These are phyloP conservation scores for Rhizophora mangle DNA, from an alignment of 345 rosid species.

Conservation along the genomic window DNA sequence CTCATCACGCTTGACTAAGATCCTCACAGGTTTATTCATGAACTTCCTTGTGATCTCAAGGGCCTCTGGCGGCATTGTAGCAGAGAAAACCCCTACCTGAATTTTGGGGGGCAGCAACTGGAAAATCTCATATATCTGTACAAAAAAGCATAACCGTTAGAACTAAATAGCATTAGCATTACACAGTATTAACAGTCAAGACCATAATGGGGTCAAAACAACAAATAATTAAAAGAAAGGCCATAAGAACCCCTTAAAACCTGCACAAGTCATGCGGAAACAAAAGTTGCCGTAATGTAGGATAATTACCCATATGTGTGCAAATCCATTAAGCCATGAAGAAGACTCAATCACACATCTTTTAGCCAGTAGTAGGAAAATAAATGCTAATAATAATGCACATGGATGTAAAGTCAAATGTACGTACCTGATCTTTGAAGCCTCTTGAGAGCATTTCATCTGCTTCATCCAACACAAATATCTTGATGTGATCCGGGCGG, in stretches of 20 bases:
- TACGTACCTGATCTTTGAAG: slow-evolving; percentile 23
- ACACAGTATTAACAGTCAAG: no score
- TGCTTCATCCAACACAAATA: slow-evolving; percentile 24
- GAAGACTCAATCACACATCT: not conserved
- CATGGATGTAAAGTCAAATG: not conserved
- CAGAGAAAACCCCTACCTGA: slow-evolving; percentile 88
- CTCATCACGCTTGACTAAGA: slow-evolving; percentile 85
- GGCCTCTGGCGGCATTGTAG: slow-evolving; percentile 92
- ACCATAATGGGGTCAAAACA: not conserved
- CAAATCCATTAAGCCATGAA: not conserved
- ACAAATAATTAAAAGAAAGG: not conserved
- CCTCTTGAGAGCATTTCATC: slow-evolving; percentile 28
- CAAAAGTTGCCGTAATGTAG: not conserved
- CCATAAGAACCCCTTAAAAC: not conserved
- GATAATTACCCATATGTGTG: not conserved
- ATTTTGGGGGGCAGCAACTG: slow-evolving; percentile 70
- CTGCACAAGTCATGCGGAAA: no score
- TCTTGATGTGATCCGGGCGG: slow-evolving; percentile 19
- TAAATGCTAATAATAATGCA: not conserved
- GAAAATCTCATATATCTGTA: slow-evolving; percentile 78
- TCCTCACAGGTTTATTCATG: slow-evolving; percentile 84
- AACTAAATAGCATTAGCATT: no score
- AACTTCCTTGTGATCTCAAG: slow-evolving; percentile 88
- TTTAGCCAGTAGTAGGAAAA: not conserved
- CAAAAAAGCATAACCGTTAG: not conserved